Base-by-base conservation (phyloP, 306 rosid genomes). In the Citrullus amarus region DNA sequence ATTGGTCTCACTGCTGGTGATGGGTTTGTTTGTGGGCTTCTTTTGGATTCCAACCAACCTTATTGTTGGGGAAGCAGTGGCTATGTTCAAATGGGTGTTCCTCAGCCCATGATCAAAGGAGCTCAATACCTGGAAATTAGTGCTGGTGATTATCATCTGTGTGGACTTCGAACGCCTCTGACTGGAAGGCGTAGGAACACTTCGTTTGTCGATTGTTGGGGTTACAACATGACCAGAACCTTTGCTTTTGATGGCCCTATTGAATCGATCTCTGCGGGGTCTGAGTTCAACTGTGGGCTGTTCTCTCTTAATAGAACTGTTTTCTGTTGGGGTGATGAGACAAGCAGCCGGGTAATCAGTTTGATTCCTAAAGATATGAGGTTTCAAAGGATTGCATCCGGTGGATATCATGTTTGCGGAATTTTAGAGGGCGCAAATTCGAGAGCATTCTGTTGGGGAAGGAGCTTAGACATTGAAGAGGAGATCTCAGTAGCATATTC, bases 351-450 rank as follows among this genome's bases (percentile, higher is more conserved):
- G 51, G 90, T 88, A 2, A 91, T 91, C 81, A 83, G 81, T 65
- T 82, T 84, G 82, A 83, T 87, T 68, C 97, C 96, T 3, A 68
- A 79, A 56, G 81, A 70, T 1, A 83, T 46, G 82, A 88, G 90
- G 78, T 95, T 95, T 79, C 96, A 84, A 85, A 91, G 81, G 77
- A 83, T 95, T 43, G 84, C 92, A 4, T 85, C 92, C 8, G 98
- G 98, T 11, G 98, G 98, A 18, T 91, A 86, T 81, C 97, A 95
- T 80, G 98, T 92, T 12, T 95, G 98, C 78, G 98, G 98, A 53
- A 91, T 95, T 73, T 41, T 83, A 38, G 98, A 92, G 53, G 92
- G 91, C 9, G 83, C 79, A 66, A 84, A 80, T 82, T 83, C 93
- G 10, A 88, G 80, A 58, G 84, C 91, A 56, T 39, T 86, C 79